These are phyloP conservation scores for Dioscorea alata DNA, from an alignment of 106 monocot species.

Conservation along the genomic window DNA sequence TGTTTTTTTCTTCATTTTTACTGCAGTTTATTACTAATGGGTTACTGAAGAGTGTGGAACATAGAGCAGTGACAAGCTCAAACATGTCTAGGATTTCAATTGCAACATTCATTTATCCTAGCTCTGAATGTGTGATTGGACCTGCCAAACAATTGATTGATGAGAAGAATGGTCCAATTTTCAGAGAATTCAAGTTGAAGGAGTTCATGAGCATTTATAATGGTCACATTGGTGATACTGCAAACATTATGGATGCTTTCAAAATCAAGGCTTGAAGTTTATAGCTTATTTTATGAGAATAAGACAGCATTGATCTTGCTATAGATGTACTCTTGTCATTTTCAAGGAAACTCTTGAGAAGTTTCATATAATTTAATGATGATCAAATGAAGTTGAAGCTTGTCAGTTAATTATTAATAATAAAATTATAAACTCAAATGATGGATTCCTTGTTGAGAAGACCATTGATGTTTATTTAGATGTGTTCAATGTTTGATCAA, in stretches of 20 bases:
- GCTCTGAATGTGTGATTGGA: conserved; percentile 1
- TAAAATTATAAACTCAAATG: too few species aligned
- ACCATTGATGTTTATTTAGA: too few species aligned
- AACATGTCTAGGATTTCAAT: not conserved
- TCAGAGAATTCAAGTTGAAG: not conserved
- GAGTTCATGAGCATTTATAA: not conserved
- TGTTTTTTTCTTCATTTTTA: not conserved
- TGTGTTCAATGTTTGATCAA: too few species aligned
- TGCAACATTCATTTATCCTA: conserved; percentile 7
- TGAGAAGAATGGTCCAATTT: not conserved
- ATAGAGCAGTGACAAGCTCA: conserved; percentile 17
- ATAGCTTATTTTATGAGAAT: too few species aligned
- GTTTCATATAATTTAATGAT: too few species aligned
- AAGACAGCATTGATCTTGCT: too few species aligned
- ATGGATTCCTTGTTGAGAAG: too few species aligned
- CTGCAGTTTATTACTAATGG: conserved; percentile 16
- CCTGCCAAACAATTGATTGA: conserved; percentile 1
- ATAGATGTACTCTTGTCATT: too few species aligned
- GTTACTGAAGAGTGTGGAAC: conserved; percentile 12
- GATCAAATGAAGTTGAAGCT: too few species aligned
- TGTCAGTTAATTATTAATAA: too few species aligned
- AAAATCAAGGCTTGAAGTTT: not conserved
- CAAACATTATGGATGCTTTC: not conserved
- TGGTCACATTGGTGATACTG: not conserved
- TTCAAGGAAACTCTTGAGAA: too few species aligned